Evolutionary conservation across 129 eudicot genomes (phyloP).

Genomic region (Rutidosis leptorrhynchoides): DNA sequence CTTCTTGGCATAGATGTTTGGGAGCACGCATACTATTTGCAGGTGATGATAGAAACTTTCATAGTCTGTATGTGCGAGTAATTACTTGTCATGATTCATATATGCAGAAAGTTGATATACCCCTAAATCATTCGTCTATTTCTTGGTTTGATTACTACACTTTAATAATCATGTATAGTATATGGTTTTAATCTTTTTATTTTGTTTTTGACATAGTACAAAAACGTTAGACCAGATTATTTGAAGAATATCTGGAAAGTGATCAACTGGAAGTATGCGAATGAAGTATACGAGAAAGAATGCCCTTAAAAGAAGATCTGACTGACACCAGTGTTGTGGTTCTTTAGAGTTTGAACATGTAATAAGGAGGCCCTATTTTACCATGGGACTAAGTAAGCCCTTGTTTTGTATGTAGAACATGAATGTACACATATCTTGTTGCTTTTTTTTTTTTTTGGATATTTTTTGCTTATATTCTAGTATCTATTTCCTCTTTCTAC

Average conservation of each 20-base stretch:
- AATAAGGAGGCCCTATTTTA: conserved; percentile 22
- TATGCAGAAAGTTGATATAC: background rate
- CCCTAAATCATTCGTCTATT: background rate
- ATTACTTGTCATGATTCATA: background rate
- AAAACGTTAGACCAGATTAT: conserved; percentile 81
- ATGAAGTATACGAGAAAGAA: conserved; percentile 54
- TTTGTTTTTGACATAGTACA: conserved; percentile 56
- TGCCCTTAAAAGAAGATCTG: conserved; percentile 45
- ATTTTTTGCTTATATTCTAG: conserved; percentile 3
- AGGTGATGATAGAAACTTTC: conserved; percentile 44
- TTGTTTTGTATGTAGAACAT: conserved; percentile 16
- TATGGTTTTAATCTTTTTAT: conserved; percentile 11
- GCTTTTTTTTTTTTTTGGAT: background rate
- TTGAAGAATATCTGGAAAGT: conserved; percentile 88
- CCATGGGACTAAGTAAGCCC: background rate
- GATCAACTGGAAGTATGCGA: conserved; percentile 79
- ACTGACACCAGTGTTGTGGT: background rate
- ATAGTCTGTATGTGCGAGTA: background rate
- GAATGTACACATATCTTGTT: conserved; percentile 7
- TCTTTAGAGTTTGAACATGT: conserved; percentile 15
- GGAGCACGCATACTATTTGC: conserved; percentile 99
- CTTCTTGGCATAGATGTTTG: conserved; percentile 96
- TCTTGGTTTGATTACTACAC: background rate
- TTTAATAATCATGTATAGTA: conserved; percentile 3
- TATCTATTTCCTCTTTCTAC: background rate